Evolutionary conservation across 2,329 filamentous ascomycete species (phyloP).

Genomic region (Aspergillus hiratsukae): DNA sequence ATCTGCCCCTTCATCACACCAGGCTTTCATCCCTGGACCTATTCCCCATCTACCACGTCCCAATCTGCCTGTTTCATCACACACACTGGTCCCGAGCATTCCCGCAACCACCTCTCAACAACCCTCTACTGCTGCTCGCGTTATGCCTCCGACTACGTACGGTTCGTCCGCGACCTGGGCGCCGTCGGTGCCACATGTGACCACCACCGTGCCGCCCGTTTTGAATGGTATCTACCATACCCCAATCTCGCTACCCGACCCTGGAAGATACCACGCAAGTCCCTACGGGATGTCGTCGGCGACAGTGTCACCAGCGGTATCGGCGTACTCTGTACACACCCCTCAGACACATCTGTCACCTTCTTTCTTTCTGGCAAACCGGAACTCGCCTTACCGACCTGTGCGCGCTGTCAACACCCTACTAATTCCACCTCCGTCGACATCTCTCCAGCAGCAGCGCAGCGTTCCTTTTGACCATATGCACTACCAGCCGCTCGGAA

Average conservation of each 20-base stretch:
- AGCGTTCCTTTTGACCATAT: conserved; percentile 64
- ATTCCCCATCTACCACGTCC: conserved; percentile 63
- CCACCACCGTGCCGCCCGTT: conserved; percentile 24
- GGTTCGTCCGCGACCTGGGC: conserved; percentile 51
- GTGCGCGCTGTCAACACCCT: conserved; percentile 85
- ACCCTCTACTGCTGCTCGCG: conserved; percentile 59
- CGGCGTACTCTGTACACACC: conserved; percentile 57
- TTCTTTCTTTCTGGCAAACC: conserved; percentile 78
- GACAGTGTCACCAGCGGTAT: conserved; percentile 63
- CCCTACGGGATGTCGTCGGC: conserved; percentile 51
- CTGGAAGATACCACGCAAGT: conserved; percentile 44
- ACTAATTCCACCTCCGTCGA: conserved; percentile 79
- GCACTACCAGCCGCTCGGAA: conserved; percentile 75
- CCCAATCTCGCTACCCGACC: conserved; percentile 28
- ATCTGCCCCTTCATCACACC: conserved; percentile 26
- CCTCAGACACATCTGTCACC: conserved; percentile 74
- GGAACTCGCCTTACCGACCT: conserved; percentile 88
- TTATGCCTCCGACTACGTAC: conserved; percentile 71
- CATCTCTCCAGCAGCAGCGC: conserved; percentile 71
- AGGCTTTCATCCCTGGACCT: conserved; percentile 29
- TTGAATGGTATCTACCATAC: conserved; percentile 27
- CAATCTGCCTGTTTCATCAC: conserved; percentile 63
- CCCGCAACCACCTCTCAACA: conserved; percentile 50
- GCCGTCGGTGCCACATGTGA: conserved; percentile 37
- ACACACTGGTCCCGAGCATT: conserved; percentile 33